Evolutionary conservation across 129 eudicot species (phyloP).

Genomic region (Flaveria sonorensis): DNA sequence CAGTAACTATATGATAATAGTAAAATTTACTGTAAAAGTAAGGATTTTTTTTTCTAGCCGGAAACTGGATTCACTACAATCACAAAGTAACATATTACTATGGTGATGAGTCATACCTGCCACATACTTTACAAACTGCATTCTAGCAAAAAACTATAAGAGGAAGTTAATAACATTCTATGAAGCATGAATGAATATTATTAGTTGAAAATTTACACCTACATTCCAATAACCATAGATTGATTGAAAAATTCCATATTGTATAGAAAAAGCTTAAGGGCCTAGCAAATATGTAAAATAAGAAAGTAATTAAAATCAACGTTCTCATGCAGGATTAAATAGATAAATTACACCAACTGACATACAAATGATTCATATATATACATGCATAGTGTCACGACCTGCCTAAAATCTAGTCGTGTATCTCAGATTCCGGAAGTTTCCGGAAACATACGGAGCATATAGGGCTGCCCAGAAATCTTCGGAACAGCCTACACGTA

Average conservation of each 20-base stretch:
- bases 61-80: not conserved
- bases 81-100: not conserved
- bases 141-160: not conserved
- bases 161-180: not conserved
- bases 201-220: constrained; percentile 29
- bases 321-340: not conserved
- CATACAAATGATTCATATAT: not conserved
- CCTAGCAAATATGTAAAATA: constrained; percentile 46
- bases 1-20: no score
- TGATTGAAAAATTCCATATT: constrained; percentile 75
- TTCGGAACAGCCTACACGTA: no score
- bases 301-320: not conserved
- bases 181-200: not conserved
- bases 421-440: no score
- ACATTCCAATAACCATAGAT: constrained; percentile 65
- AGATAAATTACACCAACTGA: not conserved
- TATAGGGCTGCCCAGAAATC: no score
- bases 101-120: not conserved
- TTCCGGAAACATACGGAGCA: no score
- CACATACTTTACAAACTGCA: not conserved
- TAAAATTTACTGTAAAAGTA: no score
- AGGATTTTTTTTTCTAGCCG: no score
- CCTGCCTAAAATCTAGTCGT: no score
- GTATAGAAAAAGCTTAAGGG: constrained; percentile 68
- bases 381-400: no score